Evolutionary conservation across 2,329 filamentous ascomycete genomes (phyloP).

Genomic region (Simplicillium aogashimaense): DNA sequence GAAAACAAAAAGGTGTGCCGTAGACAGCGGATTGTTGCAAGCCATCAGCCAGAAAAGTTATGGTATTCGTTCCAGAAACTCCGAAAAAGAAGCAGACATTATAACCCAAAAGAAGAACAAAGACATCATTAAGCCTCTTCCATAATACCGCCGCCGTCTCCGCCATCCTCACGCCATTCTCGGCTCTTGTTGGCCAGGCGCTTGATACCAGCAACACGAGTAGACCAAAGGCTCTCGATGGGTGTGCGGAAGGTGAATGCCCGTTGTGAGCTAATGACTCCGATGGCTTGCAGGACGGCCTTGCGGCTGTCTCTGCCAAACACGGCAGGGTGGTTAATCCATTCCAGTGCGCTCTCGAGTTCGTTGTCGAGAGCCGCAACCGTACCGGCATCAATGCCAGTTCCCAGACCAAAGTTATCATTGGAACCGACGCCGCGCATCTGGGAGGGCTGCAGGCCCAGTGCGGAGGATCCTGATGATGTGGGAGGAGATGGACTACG

Average conservation of each 20-base stretch:
- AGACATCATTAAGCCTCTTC: conserved; percentile 41
- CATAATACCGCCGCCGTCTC: conserved; percentile 58
- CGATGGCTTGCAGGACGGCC: conserved; percentile 90
- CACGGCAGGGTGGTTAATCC: conserved; percentile 94
- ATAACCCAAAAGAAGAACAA: conserved; percentile 22
- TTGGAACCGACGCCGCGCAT: conserved; percentile 43
- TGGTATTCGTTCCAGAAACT: not conserved
- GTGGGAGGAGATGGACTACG: conserved; percentile 44
- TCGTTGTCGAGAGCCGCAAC: conserved; percentile 85
- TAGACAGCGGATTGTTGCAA: too few relatives aligned
- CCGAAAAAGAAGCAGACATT: not conserved
- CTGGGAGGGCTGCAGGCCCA: conserved; percentile 27
- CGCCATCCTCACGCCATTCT: conserved; percentile 83
- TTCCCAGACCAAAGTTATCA: conserved; percentile 48
- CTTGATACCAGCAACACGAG: conserved; percentile 71
- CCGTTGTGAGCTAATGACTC: conserved; percentile 89
- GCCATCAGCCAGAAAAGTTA: not conserved
- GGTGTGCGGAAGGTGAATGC: conserved; percentile 89
- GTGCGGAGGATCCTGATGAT: conserved; percentile 26
- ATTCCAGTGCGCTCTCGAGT: conserved; percentile 82
- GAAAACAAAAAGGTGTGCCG: too few relatives aligned
- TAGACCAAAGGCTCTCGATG: conserved; percentile 83
- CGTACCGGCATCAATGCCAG: conserved; percentile 73
- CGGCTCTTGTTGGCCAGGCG: conserved; percentile 72
- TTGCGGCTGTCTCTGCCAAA: conserved; percentile 92